Evolutionary conservation across 2,329 filamentous ascomycete genomes (phyloP).

Genomic region (Phyllosticta ampelicida): DNA sequence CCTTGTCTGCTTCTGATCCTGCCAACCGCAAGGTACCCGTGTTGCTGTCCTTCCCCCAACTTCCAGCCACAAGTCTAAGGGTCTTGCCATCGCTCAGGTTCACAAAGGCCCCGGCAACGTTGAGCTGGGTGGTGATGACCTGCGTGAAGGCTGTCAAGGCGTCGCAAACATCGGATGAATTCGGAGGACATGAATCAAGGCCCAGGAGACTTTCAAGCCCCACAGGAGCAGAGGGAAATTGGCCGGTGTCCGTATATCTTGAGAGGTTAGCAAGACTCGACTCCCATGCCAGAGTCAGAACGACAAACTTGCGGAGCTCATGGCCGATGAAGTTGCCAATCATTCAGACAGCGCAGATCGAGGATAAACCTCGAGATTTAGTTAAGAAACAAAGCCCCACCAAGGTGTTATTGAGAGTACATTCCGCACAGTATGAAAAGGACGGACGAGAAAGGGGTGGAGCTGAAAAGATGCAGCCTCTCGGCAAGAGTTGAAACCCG

Average conservation of each 20-base stretch:
- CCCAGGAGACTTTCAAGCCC: constrained; percentile 1
- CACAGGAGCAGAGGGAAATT: constrained; percentile 4
- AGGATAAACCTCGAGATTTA: neutral
- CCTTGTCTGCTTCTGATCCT: neutral
- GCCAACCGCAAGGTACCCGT: constrained; percentile 2
- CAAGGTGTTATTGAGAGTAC: neutral
- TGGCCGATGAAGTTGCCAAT: constrained; percentile 6
- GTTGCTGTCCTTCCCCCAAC: neutral
- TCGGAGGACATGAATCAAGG: neutral
- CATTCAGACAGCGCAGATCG: constrained; percentile 10
- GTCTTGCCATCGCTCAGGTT: constrained; percentile 7
- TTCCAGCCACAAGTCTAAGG: constrained; percentile 6
- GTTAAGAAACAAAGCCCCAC: no score
- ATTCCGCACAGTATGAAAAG: neutral
- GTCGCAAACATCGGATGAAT: constrained; percentile 4
- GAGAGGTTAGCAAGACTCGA: neutral
- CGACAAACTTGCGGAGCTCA: constrained; percentile 10
- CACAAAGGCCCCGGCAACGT: constrained; percentile 8
- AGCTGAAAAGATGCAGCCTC: neutral
- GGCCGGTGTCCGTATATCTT: constrained; percentile 10
- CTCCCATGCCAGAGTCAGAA: neutral
- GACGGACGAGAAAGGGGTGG: neutral
- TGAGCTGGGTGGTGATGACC: constrained; percentile 5
- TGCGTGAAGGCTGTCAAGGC: constrained; percentile 9
- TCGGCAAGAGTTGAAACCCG: neutral